Evolutionary conservation across 148 eudicot species (phyloP).

Genomic region (Fagopyrum homotropicum): DNA sequence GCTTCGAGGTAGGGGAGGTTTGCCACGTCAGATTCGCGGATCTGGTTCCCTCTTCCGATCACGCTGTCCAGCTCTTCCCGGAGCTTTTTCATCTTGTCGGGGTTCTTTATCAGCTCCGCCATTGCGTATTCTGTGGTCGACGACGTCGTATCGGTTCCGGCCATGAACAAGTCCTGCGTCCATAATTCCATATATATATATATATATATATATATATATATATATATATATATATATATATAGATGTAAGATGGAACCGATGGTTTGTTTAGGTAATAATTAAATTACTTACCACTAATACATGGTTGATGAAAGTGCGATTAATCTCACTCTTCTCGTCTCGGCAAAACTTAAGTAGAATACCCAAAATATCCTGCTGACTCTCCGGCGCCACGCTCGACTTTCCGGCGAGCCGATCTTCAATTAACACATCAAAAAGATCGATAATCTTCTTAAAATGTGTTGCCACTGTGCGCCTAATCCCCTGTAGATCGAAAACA

Average conservation of each 20-base stretch:
- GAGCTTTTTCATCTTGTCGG: conserved; percentile 15
- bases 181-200: neutral
- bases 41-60: conserved; percentile 19
- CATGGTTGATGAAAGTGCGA: conserved; percentile 18
- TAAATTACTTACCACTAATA: conserved; percentile 19
- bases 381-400: neutral
- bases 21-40: conserved; percentile 26
- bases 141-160: conserved; percentile 21
- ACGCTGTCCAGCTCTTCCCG: conserved; percentile 20
- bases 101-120: conserved; percentile 26
- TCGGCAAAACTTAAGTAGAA: conserved; percentile 17
- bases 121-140: conserved; percentile 39
- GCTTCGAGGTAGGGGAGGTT: conserved; percentile 27
- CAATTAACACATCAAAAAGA: conserved; percentile 20
- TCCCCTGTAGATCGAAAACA: conserved; percentile 24
- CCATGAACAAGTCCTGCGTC: neutral
- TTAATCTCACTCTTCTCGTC: conserved; percentile 15
- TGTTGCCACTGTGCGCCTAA: conserved; percentile 13
- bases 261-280: too few species aligned
- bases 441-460: conserved; percentile 19
- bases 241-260: too few species aligned
- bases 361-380: conserved; percentile 19
- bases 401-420: conserved; percentile 14
- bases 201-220: neutral
- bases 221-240: too few species aligned